Evolutionary conservation across 108 stramenopile genomes (phyloP).

Genomic region (Parietichytrium sp.): DNA sequence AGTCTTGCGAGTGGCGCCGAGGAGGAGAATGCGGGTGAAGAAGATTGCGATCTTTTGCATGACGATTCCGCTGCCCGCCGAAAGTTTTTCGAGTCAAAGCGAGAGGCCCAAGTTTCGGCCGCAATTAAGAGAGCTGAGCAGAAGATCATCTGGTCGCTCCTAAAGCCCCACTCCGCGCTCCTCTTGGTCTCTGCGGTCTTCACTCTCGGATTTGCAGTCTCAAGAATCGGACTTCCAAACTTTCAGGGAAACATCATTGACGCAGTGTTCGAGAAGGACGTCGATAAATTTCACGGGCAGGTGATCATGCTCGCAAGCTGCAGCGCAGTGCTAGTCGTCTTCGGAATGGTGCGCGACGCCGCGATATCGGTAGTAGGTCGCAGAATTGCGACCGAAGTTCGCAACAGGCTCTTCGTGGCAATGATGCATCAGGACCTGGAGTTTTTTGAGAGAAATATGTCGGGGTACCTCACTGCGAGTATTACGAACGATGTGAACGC

Average conservation of each 20-base stretch:
- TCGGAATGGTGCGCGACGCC: background rate
- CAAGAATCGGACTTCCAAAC: conserved; percentile 15
- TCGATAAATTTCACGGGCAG: background rate
- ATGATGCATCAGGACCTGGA: background rate
- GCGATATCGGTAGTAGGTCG: background rate
- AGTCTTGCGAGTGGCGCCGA: too few species aligned
- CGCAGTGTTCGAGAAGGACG: conserved; percentile 27
- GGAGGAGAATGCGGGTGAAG: too few species aligned
- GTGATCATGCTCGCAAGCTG: background rate
- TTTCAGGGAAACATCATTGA: conserved; percentile 44
- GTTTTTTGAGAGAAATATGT: conserved; percentile 4
- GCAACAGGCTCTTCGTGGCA: background rate
- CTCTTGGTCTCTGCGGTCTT: background rate
- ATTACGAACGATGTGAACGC: conserved; percentile 40
- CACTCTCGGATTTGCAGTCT: background rate
- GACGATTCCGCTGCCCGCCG: too few species aligned
- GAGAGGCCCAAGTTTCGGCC: too few species aligned
- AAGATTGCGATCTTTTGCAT: too few species aligned
- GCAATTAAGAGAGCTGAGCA: too few species aligned
- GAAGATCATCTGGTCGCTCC: background rate
- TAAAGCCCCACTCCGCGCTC: background rate
- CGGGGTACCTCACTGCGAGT: background rate
- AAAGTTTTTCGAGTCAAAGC: too few species aligned
- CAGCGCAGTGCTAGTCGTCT: background rate
- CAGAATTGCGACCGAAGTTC: conserved; percentile 18